Evolutionary conservation across 495 filamentous ascomycete species (phyloP).

Genomic region (Penicillium arizonense): DNA sequence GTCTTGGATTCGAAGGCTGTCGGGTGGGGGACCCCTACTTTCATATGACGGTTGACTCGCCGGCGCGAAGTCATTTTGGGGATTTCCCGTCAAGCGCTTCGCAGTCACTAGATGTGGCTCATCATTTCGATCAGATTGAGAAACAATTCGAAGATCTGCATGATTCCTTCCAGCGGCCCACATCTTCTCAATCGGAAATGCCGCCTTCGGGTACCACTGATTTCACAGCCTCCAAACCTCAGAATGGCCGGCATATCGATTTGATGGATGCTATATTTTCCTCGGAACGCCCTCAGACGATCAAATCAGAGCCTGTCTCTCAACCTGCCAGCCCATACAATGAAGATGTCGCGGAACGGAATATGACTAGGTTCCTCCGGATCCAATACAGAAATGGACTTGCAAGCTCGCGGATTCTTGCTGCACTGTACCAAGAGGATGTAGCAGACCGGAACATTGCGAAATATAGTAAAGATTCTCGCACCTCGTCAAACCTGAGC

Average conservation of each 20-base stretch:
- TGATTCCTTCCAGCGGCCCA: conserved; percentile 30
- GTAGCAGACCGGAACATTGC: conserved; percentile 45
- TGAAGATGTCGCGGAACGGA: conserved; percentile 48
- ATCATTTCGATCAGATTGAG: conserved; percentile 40
- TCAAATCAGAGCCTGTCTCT: conserved; percentile 14
- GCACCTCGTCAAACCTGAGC: conserved; percentile 26
- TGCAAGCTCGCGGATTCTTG: conserved; percentile 30
- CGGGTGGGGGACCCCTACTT: conserved; percentile 8
- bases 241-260: conserved; percentile 39
- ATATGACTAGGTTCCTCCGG: conserved; percentile 41
- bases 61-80: conserved; percentile 10
- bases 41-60: conserved; percentile 2
- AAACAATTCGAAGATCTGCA: conserved; percentile 43
- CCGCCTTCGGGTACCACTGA: conserved; percentile 15
- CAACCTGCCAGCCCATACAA: conserved; percentile 42
- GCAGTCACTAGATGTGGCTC: conserved; percentile 23
- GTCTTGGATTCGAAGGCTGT: conserved; percentile 4
- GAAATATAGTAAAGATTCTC: conserved; percentile 18
- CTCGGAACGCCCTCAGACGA: conserved; percentile 27
- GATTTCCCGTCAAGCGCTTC: conserved; percentile 10
- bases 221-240: conserved; percentile 4
- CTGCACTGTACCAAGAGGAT: conserved; percentile 42
- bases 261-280: conserved; percentile 39
- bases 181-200: conserved; percentile 26
- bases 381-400: conserved; percentile 21